Evolutionary conservation across 1,284 basidiomycete species (phyloP).

Genomic region (Gomphus bonarii): DNA sequence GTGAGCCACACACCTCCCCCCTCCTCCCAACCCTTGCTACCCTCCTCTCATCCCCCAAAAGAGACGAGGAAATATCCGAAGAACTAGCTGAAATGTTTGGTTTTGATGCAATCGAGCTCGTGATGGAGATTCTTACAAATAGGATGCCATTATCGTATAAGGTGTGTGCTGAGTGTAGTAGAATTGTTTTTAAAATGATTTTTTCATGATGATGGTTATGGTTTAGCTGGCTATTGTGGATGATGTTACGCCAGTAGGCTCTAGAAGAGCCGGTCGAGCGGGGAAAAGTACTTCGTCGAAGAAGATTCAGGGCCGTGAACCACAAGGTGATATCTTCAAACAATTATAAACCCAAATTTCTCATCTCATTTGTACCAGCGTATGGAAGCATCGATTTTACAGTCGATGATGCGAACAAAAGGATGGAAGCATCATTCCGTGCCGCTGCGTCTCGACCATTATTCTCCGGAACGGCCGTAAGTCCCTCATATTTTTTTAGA

Average conservation of each 20-base stretch:
- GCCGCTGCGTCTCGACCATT: constrained; percentile 61
- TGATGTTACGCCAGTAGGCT: not conserved
- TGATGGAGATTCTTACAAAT: constrained; percentile 43
- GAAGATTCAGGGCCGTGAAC: constrained; percentile 18
- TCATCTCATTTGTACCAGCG: not conserved
- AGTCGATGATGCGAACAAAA: constrained; percentile 44
- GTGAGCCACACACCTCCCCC: constrained; percentile 23
- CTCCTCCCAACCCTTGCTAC: constrained; percentile 22
- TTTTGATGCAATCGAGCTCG: constrained; percentile 73
- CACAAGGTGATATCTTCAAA: constrained; percentile 20
- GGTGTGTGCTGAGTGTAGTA: constrained; percentile 22
- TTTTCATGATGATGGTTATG: not conserved
- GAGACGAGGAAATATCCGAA: constrained; percentile 66
- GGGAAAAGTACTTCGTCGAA: constrained; percentile 11
- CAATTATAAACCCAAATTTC: not conserved
- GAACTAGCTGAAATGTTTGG: constrained; percentile 80
- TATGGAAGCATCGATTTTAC: constrained; percentile 29
- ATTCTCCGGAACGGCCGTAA: constrained; percentile 48
- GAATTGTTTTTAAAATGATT: not conserved
- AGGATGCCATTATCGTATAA: constrained; percentile 32
- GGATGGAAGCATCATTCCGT: constrained; percentile 57
- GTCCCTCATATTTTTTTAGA: constrained; percentile 21
- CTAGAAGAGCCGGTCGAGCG: not conserved
- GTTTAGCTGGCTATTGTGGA: constrained; percentile 6
- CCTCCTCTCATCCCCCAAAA: constrained; percentile 24